Percentiles rank a stretch among this genome's conserved stretches.
Conservation (phyloP, 1,139 yeast genomes). For the Ashbya aceris region DNA sequence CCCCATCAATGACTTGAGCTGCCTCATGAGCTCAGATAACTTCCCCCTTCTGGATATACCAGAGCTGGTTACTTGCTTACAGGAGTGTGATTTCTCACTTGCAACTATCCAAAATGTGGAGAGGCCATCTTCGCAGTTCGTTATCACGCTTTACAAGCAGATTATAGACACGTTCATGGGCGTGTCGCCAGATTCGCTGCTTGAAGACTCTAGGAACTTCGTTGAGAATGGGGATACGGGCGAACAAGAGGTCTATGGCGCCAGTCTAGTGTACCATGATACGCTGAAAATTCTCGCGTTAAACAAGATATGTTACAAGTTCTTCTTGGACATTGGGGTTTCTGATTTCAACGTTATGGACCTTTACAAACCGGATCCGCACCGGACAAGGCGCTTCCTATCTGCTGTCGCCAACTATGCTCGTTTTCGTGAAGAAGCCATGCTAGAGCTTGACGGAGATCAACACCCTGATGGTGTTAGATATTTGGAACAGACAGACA, state of each 20-base stretch:
- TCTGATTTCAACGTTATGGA: slow-evolving; percentile 70
- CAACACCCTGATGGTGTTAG: slow-evolving; percentile 20
- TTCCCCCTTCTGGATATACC: slow-evolving; percentile 61
- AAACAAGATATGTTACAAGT: slow-evolving; percentile 51
- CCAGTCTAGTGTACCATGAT: slow-evolving; percentile 25
- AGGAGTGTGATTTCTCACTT: slow-evolving; percentile 48
- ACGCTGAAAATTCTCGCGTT: slow-evolving; percentile 43
- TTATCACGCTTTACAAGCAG: slow-evolving; percentile 56
- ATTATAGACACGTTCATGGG: slow-evolving; percentile 64
- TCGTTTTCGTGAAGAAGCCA: slow-evolving; percentile 69
- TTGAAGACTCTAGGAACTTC: slow-evolving; percentile 18
- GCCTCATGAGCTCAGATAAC: slow-evolving; percentile 27
- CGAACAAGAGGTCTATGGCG: slow-evolving; percentile 30
- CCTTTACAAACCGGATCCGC: slow-evolving; percentile 59
- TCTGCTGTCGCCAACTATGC: slow-evolving; percentile 86
- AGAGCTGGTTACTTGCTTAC: slow-evolving; percentile 55
- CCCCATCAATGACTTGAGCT: no score
- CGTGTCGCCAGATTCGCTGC: slow-evolving; percentile 40
- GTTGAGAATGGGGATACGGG: slow-evolving; percentile 14
- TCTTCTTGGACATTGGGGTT: slow-evolving; percentile 66
- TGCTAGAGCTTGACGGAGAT: slow-evolving; percentile 60
- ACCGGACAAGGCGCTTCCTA: slow-evolving; percentile 51
- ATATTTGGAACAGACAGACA: slow-evolving; percentile 47
- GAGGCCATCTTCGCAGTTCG: slow-evolving; percentile 58
- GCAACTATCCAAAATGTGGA: slow-evolving; percentile 55